Conservation (phyloP, 2,329 filamentous ascomycete genomes). For the Trichoderma polysporum region DNA sequence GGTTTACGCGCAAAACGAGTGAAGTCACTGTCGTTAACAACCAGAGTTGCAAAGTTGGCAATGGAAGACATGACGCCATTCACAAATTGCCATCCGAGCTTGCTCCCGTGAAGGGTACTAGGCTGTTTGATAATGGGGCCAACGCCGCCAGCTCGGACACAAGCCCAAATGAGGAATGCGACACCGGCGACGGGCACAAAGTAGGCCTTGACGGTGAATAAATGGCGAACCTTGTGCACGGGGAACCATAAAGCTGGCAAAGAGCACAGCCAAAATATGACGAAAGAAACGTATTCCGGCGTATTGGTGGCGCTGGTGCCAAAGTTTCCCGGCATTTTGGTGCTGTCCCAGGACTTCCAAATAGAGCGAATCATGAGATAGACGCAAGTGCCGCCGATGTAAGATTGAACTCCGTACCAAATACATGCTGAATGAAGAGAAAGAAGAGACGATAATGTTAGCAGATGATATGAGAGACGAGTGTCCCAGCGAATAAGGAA, state of each 20-base stretch:
- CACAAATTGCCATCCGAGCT: conserved; percentile 77
- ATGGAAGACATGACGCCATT: conserved; percentile 86
- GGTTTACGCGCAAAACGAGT: conserved; percentile 78
- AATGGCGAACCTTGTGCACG: conserved; percentile 81
- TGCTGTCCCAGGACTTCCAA: conserved; percentile 66
- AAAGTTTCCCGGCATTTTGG: conserved; percentile 67
- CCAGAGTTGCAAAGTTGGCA: conserved; percentile 86
- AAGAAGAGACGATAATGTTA: neutral
- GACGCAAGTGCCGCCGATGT: conserved; percentile 82
- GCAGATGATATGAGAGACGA: neutral
- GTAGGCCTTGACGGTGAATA: conserved; percentile 88
- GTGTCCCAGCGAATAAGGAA: neutral
- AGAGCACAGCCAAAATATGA: conserved; percentile 80
- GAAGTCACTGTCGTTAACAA: conserved; percentile 82
- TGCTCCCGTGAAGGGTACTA: conserved; percentile 61
- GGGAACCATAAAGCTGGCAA: conserved; percentile 87
- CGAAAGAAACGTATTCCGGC: conserved; percentile 74
- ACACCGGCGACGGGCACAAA: conserved; percentile 82
- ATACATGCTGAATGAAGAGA: conserved; percentile 59
- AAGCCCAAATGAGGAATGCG: conserved; percentile 83
- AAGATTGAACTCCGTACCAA: conserved; percentile 84
- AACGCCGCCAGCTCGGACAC: conserved; percentile 76
- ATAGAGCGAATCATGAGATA: conserved; percentile 87
- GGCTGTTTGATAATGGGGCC: conserved; percentile 77
- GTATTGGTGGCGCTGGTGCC: conserved; percentile 66